phyloP scores from a whole-genome alignment of 2,329 filamentous ascomycete genomes.

The Aspergillus sp. region DNA sequence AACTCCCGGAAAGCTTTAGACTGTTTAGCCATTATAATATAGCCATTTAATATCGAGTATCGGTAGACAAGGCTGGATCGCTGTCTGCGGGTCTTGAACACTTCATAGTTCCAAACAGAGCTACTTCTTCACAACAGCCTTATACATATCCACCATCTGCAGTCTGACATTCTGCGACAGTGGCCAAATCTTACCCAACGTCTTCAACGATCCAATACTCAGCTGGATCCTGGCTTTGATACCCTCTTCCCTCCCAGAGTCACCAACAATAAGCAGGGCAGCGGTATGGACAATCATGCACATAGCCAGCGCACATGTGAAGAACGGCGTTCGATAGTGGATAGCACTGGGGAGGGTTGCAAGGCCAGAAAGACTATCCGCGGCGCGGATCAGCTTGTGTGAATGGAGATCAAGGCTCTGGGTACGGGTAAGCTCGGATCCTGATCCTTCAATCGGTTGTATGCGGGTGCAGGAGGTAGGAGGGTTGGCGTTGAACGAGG shows the following conservation, averaged over 20 bases:
- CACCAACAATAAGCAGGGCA: constrained; percentile 60
- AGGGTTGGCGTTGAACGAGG: constrained; percentile 17
- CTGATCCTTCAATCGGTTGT: neutral
- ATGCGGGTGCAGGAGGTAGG: constrained; percentile 20
- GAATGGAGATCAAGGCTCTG: constrained; percentile 54
- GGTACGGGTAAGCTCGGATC: neutral
- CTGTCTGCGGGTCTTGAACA: no score
- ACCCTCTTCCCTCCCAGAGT: constrained; percentile 17
- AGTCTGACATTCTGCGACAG: constrained; percentile 26
- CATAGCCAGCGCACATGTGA: constrained; percentile 72
- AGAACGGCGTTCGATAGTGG: constrained; percentile 71
- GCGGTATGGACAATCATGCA: constrained; percentile 74
- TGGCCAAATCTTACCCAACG: constrained; percentile 31
- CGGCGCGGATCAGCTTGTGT: constrained; percentile 74
- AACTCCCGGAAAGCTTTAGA: neutral
- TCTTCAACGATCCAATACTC: constrained; percentile 27
- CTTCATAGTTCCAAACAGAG: neutral
- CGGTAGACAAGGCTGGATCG: no score
- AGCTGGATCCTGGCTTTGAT: constrained; percentile 33
- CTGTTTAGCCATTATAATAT: neutral
- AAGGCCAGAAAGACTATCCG: constrained; percentile 71
- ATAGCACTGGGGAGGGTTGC: constrained; percentile 56
- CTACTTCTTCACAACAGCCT: constrained; percentile 9
- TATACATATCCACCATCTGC: constrained; percentile 28
- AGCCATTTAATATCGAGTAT: no score